Conservation (phyloP, 352 stramenopile species). For the Phytophthora meadii region DNA sequence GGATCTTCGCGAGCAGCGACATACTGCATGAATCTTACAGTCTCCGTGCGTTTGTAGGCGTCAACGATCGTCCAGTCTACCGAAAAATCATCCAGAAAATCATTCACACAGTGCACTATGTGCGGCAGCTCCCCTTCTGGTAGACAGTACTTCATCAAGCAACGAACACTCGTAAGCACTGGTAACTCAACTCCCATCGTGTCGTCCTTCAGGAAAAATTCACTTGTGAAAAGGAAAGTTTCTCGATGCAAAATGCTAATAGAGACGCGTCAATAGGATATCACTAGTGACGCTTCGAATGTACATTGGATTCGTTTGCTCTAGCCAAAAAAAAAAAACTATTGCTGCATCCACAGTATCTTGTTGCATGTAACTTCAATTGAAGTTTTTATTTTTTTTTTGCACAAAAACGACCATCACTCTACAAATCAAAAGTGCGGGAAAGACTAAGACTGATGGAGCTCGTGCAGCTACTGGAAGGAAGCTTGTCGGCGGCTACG, state of each 20-base stretch:
- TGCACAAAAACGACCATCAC: conserved; percentile 25
- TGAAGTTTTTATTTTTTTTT: too few species aligned
- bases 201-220: too few species aligned
- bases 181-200: not conserved
- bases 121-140: conserved; percentile 16
- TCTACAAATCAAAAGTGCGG: conserved; percentile 16
- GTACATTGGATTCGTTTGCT: too few species aligned
- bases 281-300: too few species aligned
- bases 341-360: too few species aligned
- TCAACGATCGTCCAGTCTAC: conserved; percentile 21
- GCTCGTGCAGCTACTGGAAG: conserved; percentile 62
- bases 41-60: conserved; percentile 10
- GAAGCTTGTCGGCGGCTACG: conserved; percentile 53
- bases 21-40: conserved; percentile 21
- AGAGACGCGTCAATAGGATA: too few species aligned
- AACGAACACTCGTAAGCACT: not conserved
- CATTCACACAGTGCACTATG: conserved; percentile 9
- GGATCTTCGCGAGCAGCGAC: conserved; percentile 21
- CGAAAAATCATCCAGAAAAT: conserved; percentile 29
- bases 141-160: conserved; percentile 6
- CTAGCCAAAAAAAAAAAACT: too few species aligned
- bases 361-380: too few species aligned
- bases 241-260: too few species aligned
- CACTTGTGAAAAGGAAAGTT: too few species aligned
- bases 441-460: conserved; percentile 32